Evolutionary conservation across 805 yeast species (phyloP), one percentile per base, ranked within the genome.

Genomic region (Metschnikowia shivogae): DNA sequence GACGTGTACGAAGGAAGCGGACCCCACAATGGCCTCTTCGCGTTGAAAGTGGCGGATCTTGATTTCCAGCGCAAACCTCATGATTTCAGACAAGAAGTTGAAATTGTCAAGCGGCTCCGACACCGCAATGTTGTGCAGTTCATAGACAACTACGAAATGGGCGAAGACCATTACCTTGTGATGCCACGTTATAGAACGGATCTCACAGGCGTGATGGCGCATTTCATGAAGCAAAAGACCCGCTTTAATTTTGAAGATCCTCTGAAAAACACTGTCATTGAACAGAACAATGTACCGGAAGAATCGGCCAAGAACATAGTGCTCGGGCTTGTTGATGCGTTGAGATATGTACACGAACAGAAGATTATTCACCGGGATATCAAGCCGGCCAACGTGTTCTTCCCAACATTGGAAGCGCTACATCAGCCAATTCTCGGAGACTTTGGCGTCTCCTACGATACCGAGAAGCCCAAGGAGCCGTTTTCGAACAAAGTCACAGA

Each of bases 381-480:
- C 42, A 71, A 71, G 49, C 73, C 73, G 1, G 46, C 64, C 24
- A 71, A 71, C 44, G 56, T 68, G 19, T 57, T 65, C 36, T 62
- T 69, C 46, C 42, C 27, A 22, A 39, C 36, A 7, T 50, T 67
- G 26, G 46, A 55, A 35, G 26, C 47, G 29, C 34, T 55, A 19
- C 41, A 60, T 39, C 47, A 48, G 11, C 70, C 73, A 1, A 59
- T 68, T 4, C 50, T 84, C 1, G 77, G 80, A 12, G 95, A 88
- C 56, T 83, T 84, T 62, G 93, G 95, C 6, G 74, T 81, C 12
- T 55, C 67, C 17, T 68, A 67, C 50, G 60, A 66, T 30, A 36
- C 28, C 31, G 43, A 52, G 6, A 54, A 56, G 2, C 28, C 47
- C 11, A 65, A 61, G 32, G 82, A 87, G 32, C 74, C 76, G 41